Evolutionary conservation across 345 rosid genomes (phyloP), one percentile per base, ranked within the genome.

Genomic region (Eucalyptus marginata): DNA sequence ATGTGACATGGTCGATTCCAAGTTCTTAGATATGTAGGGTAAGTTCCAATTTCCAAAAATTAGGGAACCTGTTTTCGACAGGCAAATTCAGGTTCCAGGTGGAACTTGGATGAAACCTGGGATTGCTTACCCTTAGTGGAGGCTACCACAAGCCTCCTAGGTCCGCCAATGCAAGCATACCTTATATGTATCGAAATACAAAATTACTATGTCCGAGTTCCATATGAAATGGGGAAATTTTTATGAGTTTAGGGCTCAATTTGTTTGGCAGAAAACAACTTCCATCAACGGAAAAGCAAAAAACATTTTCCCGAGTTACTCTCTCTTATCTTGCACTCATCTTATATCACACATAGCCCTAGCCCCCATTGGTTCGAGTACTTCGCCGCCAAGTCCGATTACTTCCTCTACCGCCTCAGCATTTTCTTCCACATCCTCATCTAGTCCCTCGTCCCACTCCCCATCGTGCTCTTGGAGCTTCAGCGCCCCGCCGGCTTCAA

Each of bases 371-470:
- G 99, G 99, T 94, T 94, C 93, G 93, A 93, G 87, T 97, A 97
- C 96, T 95, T 99, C 31, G 97, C 94, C 11, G 87, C 88, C 7
- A 95, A 94, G 89, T 96, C 99, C 52, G 97, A 96, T 92, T 96
- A 96, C 95, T 93, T 76, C 89, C 96, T 97, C 47, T 95, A 90
- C 92, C 91, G 97, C 89, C 99, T 96, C 93, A 96, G 94, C 92
- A 93, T 96, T 88, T 83, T 96, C 64, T 95, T 96, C 89, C 89
- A 96, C 64, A 95, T 96, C 88, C 66, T 95, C 86, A 85, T 95
- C 86, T 97, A 95, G 93, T 93, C 99, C 1, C 49, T 96, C 54
- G 97, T 89, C 80, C 98, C 99, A 46, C 89, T 96, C 47, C 99
- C 99, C 52, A 9, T 94, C 4, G 94, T 96, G 4, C 68, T 95